phyloP scores from a whole-genome alignment of 257 asterid genomes.

The Nemophila menziesii region DNA sequence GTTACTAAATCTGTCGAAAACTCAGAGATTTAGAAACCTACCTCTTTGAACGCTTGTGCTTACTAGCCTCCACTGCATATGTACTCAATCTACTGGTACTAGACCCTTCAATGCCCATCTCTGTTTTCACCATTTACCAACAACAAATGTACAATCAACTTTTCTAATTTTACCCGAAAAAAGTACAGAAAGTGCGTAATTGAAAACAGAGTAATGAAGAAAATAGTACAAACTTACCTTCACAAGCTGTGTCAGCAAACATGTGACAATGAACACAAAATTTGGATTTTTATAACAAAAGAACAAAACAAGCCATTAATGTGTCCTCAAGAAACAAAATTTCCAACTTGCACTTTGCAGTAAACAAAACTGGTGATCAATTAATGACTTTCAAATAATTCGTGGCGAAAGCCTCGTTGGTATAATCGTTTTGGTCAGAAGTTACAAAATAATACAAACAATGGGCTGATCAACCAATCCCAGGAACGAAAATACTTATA shows the following conservation, averaged over 20 bases:
- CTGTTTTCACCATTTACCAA: conserved; percentile 31
- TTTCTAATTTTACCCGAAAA: not conserved
- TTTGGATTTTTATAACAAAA: conserved; percentile 24
- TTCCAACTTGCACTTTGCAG: conserved; percentile 27
- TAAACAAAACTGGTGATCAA: conserved; percentile 13
- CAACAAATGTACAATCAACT: conserved; percentile 3
- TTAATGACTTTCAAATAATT: conserved; percentile 4
- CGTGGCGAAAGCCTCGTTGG: conserved; percentile 25
- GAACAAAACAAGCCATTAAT: conserved; percentile 20
- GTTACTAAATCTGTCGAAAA: not conserved
- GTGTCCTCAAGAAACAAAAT: conserved; percentile 21
- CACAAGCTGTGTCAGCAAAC: conserved; percentile 22
- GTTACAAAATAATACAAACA: no score
- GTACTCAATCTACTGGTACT: conserved; percentile 31
- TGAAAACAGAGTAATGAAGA: conserved; percentile 9
- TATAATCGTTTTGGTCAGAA: no score
- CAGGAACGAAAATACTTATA: no score
- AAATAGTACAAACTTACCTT: conserved; percentile 20
- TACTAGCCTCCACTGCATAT: conserved; percentile 17
- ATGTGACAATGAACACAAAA: conserved; percentile 30
- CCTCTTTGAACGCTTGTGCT: conserved; percentile 76
- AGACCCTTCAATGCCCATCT: conserved; percentile 62
- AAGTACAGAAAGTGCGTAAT: conserved; percentile 5
- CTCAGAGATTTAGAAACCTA: conserved; percentile 17
- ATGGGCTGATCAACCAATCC: no score